These are phyloP conservation scores for Geotrichum europaeum DNA, from an alignment of 1,139 yeast genomes.

Conservation along the genomic window DNA sequence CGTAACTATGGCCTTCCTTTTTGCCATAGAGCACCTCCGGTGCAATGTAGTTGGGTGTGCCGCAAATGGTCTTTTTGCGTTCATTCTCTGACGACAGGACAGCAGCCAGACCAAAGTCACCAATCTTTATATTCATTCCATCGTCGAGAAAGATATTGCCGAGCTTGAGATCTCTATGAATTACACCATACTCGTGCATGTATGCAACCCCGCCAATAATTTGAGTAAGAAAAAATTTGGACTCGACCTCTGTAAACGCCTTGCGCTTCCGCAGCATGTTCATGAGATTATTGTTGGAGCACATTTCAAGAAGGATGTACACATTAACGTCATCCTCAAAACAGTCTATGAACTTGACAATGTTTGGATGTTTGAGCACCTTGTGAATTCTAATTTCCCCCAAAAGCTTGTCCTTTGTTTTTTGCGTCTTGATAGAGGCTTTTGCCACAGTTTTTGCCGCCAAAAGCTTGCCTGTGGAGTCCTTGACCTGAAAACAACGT, in stretches of 20 bases:
- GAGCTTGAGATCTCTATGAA: conserved; percentile 89
- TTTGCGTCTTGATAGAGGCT: conserved; percentile 83
- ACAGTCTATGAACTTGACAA: conserved; percentile 88
- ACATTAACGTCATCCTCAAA: conserved; percentile 94
- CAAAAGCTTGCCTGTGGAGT: conserved; percentile 66
- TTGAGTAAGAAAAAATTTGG: conserved; percentile 83
- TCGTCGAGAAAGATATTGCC: conserved; percentile 94
- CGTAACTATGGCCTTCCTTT: conserved; percentile 82
- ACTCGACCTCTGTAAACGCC: conserved; percentile 83
- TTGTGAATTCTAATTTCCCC: conserved; percentile 96
- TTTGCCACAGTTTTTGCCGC: conserved; percentile 99
- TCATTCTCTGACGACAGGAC: conserved; percentile 64
- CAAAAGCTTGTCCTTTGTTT: conserved; percentile 76
- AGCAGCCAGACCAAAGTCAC: conserved; percentile 96
- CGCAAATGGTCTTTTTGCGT: conserved; percentile 88
- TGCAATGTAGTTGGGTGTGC: conserved; percentile 96
- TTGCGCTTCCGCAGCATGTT: conserved; percentile 83
- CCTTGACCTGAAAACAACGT: conserved; percentile 94
- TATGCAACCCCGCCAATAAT: conserved; percentile 90
- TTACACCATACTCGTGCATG: conserved; percentile 87
- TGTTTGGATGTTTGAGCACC: conserved; percentile 78
- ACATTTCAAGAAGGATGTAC: conserved; percentile 85
- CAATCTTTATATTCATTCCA: conserved; percentile 86
- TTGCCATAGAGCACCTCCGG: conserved; percentile 94
- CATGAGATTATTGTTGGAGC: conserved; percentile 76